phyloP scores from a whole-genome alignment of 345 rosid species.

The Sapria himalayana region DNA sequence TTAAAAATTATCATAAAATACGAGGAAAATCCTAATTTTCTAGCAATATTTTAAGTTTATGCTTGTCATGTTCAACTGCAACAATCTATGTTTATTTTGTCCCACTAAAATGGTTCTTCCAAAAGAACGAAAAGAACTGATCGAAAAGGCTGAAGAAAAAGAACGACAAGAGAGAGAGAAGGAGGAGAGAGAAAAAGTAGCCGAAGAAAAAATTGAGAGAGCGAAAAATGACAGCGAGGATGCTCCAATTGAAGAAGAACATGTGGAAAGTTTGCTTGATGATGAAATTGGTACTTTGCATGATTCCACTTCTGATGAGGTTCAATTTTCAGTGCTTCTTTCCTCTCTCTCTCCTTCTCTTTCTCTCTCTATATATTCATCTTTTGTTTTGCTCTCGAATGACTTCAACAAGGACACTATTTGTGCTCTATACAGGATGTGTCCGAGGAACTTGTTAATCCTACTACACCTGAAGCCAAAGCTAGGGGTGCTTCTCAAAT shows the following conservation, averaged over 20 bases:
- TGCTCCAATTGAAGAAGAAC: constrained; percentile 14
- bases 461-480: constrained; percentile 16
- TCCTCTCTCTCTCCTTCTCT: neutral
- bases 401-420: no score
- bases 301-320: constrained; percentile 43
- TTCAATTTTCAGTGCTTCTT: constrained; percentile 8
- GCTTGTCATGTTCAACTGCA: no score
- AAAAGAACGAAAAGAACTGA: constrained; percentile 73
- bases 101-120: no score
- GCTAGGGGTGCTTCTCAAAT: constrained; percentile 11
- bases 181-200: constrained; percentile 56
- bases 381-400: no score
- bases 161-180: constrained; percentile 52
- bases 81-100: no score
- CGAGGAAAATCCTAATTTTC: no score
- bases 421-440: no score
- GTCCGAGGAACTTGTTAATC: constrained; percentile 12
- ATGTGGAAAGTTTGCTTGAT: constrained; percentile 11
- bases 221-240: constrained; percentile 17
- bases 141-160: constrained; percentile 74
- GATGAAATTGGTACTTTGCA: constrained; percentile 30
- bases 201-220: constrained; percentile 31
- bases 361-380: no score
- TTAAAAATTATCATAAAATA: no score
- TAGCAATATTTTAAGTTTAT: no score